Conservation (phyloP, 805 yeast species). For the Kodamaea jinghongensis region DNA sequence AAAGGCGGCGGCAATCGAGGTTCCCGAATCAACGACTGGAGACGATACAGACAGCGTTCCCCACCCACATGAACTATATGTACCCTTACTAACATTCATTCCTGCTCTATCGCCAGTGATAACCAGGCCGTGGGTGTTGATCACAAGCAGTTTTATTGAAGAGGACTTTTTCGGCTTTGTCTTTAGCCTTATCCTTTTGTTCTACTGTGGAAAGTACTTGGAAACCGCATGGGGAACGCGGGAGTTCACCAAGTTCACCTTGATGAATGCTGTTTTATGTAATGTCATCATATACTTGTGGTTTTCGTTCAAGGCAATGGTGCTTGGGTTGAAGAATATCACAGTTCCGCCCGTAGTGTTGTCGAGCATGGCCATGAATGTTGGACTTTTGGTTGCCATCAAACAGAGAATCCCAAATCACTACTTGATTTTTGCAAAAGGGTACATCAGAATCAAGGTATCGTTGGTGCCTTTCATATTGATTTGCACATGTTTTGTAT, state of each 20-base stretch:
- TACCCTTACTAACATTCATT: slow-evolving; percentile 50
- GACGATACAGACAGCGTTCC: slow-evolving; percentile 26
- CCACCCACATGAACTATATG: slow-evolving; percentile 45
- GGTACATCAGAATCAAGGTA: slow-evolving; percentile 43
- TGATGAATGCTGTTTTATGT: slow-evolving; percentile 34
- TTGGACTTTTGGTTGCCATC: slow-evolving; percentile 61
- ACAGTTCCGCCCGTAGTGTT: slow-evolving; percentile 44
- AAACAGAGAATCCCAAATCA: slow-evolving; percentile 67
- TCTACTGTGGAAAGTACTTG: slow-evolving; percentile 59
- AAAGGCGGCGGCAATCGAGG: slow-evolving; percentile 18
- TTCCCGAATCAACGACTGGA: slow-evolving; percentile 23
- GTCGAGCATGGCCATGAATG: slow-evolving; percentile 53
- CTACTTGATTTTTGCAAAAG: slow-evolving; percentile 48
- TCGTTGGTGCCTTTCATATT: slow-evolving; percentile 38
- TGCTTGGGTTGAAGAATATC: slow-evolving; percentile 12
- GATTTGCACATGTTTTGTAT: slow-evolving; percentile 19
- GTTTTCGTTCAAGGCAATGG: slow-evolving; percentile 16
- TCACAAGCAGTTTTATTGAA: slow-evolving; percentile 48
- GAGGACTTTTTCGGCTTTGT: slow-evolving; percentile 38
- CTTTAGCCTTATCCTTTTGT: slow-evolving; percentile 35
- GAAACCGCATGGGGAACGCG: slow-evolving; percentile 63
- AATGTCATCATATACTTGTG: slow-evolving; percentile 32
- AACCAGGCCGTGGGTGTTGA: slow-evolving; percentile 48
- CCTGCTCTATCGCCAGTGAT: slow-evolving; percentile 42
- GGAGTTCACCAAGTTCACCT: slow-evolving; percentile 49